These are phyloP conservation scores for Neofusicoccum kwambonambiense DNA, from an alignment of 2,329 filamentous ascomycete species.

Conservation along the genomic window DNA sequence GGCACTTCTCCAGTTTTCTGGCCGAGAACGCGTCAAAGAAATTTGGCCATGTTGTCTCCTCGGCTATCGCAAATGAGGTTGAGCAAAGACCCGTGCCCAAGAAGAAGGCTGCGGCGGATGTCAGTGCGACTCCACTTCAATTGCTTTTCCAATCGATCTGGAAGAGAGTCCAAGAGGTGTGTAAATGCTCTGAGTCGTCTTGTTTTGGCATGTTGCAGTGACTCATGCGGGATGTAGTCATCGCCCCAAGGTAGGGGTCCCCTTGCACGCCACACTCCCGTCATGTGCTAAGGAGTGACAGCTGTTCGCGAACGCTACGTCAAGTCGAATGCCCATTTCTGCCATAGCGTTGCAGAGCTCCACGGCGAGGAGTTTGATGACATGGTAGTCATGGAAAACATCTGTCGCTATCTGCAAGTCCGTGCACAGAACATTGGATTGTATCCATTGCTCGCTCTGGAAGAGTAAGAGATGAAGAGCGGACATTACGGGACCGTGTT, in stretches of 20 bases:
- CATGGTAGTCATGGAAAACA: slow-evolving; percentile 19
- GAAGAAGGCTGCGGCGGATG: neutral
- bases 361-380: slow-evolving; percentile 17
- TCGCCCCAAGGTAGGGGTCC: neutral
- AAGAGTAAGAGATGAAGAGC: slow-evolving; percentile 15
- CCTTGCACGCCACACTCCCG: neutral
- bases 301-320: slow-evolving; percentile 13
- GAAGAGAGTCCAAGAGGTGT: slow-evolving; percentile 1
- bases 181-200: neutral
- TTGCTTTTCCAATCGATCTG: slow-evolving; percentile 10
- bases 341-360: slow-evolving; percentile 15
- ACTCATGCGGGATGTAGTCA: neutral
- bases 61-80: neutral
- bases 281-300: neutral
- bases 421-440: slow-evolving; percentile 19
- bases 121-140: neutral
- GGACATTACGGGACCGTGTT: neutral
- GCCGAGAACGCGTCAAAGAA: neutral
- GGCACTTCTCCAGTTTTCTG: neutral
- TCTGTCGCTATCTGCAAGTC: slow-evolving; percentile 16
- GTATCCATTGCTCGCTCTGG: slow-evolving; percentile 16
- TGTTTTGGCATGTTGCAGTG: neutral
- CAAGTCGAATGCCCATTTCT: slow-evolving; percentile 16
- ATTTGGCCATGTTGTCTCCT: neutral
- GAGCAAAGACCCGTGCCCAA: neutral